Percentiles rank a stretch among this genome's conserved stretches.
phyloP scores from a whole-genome alignment of 2,329 filamentous ascomycete genomes.

The Neurospora sp. region DNA sequence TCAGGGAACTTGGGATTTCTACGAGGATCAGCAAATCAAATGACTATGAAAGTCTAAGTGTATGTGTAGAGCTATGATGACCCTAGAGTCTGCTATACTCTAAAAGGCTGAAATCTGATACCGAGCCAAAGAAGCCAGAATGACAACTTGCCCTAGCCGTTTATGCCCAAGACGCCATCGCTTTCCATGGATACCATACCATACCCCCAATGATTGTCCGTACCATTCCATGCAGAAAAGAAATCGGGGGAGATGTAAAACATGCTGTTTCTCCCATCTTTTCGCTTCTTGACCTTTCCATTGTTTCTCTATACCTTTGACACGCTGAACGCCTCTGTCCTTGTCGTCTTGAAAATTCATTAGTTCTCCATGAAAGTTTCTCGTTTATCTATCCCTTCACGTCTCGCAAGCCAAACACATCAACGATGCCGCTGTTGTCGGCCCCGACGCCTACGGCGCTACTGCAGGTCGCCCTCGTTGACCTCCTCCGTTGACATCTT shows the following conservation, averaged over 20 bases:
- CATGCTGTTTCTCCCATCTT: not conserved
- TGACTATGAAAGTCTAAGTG: not conserved
- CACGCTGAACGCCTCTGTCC: not conserved
- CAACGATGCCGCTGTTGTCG: not conserved
- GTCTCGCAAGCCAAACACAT: not conserved
- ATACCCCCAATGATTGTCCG: not conserved
- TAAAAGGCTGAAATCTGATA: not conserved
- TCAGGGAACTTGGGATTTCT: not conserved
- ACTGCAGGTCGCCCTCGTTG: constrained; percentile 22
- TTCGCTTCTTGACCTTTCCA: not conserved
- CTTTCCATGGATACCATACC: not conserved
- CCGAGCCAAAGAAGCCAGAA: not conserved
- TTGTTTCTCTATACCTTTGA: not conserved
- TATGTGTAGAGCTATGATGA: not conserved
- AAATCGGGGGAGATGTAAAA: not conserved
- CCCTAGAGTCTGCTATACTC: not conserved
- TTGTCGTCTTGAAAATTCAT: not conserved
- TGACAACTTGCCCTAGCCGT: not conserved
- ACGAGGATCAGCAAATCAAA: not conserved
- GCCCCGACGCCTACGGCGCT: constrained; percentile 20
- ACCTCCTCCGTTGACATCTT: constrained; percentile 28
- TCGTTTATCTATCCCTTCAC: not conserved
- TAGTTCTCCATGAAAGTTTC: not conserved
- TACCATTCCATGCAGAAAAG: not conserved
- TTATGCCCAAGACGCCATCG: not conserved